Conservation (phyloP, 164 flowering plant species). For the Malania oleifera region DNA sequence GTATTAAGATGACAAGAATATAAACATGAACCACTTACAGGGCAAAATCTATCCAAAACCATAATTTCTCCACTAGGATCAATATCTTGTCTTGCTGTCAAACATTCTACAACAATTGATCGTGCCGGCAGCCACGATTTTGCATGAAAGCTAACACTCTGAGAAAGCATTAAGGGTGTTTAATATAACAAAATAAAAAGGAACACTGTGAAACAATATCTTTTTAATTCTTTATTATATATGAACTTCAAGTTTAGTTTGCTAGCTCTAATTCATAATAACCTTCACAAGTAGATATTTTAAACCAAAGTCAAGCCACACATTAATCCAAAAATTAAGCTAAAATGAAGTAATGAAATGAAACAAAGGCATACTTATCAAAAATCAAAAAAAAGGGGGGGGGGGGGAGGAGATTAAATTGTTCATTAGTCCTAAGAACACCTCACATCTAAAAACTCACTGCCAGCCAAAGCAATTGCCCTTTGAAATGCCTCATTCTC, state of each 20-base stretch:
- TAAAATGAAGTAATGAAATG: not conserved
- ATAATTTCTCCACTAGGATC: conserved; percentile 93
- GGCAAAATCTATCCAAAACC: conserved; percentile 64
- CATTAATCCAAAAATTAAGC: not conserved
- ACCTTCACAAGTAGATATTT: not conserved
- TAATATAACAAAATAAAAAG: not conserved
- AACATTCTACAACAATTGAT: conserved; percentile 63
- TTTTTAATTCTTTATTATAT: not conserved
- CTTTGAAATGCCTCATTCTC: conserved; percentile 85
- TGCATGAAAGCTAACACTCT: conserved; percentile 63
- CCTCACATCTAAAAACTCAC: conserved; percentile 76
- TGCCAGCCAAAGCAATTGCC: conserved; percentile 81
- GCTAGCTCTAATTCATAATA: not conserved
- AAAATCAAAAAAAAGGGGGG: too few relatives aligned
- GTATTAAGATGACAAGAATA: not conserved
- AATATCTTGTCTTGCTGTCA: conserved; percentile 48
- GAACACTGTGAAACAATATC: not conserved
- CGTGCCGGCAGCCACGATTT: conserved; percentile 93
- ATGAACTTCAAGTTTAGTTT: not conserved
- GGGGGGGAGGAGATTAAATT: too few relatives aligned
- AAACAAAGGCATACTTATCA: not conserved
- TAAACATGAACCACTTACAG: conserved; percentile 53
- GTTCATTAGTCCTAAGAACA: not conserved
- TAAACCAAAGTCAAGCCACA: not conserved
- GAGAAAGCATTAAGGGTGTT: conserved; percentile 9